Evolutionary conservation across 129 eudicot species (phyloP).

Genomic region (Rutidosis leptorrhynchoides): DNA sequence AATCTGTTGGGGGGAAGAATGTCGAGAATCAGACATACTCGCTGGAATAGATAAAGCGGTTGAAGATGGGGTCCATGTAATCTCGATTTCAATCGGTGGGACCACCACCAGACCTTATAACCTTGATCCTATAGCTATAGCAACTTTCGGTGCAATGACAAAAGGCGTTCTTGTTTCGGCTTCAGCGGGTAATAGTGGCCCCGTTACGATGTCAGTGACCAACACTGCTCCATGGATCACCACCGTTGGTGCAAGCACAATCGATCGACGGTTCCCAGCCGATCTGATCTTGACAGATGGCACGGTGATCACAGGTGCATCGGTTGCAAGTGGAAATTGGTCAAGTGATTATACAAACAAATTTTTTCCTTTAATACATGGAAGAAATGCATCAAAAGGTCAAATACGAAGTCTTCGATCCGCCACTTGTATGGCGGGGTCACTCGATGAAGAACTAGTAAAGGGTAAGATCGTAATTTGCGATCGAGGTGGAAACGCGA

Average conservation of each 20-base stretch:
- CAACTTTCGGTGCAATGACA: conserved; percentile 69
- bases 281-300: conserved; percentile 58
- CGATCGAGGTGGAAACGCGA: conserved; percentile 46
- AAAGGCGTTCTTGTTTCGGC: conserved; percentile 75
- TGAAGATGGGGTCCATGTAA: conserved; percentile 69
- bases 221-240: conserved; percentile 91
- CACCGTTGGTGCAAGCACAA: conserved; percentile 79
- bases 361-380: conserved; percentile 49
- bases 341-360: conserved; percentile 4
- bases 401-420: conserved; percentile 16
- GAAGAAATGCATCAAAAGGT: conserved; percentile 42
- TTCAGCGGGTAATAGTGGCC: conserved; percentile 83
- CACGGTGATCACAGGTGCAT: conserved; percentile 50
- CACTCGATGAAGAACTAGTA: conserved; percentile 43
- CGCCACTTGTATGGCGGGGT: conserved; percentile 44
- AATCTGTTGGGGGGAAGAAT: conserved; percentile 57
- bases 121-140: conserved; percentile 72
- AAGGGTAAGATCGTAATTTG: conserved; percentile 74
- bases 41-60: conserved; percentile 79
- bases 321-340: conserved; percentile 43
- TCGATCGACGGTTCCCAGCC: conserved; percentile 67
- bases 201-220: conserved; percentile 38
- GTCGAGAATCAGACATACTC: conserved; percentile 59
- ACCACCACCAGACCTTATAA: conserved; percentile 35
- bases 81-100: conserved; percentile 71